Base-by-base conservation (phyloP, 768 basidiomycete genomes). In the Cantharellus cinnabarinus region DNA sequence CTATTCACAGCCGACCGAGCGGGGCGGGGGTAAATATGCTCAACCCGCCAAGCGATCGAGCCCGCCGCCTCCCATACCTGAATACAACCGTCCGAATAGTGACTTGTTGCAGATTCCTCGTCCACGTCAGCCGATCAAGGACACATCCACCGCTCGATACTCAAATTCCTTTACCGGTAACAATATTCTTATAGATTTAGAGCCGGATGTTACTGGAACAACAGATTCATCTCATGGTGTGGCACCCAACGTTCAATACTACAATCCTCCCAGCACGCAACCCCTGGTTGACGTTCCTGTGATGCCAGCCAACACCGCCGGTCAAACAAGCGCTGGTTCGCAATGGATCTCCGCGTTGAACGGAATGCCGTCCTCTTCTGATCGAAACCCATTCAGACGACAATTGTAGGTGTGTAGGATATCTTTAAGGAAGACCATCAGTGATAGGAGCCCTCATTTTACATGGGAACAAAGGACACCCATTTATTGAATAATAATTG, bases 61-160 rank as follows among this genome's bases (percentile, higher is more conserved):
- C 7, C 52, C 52, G 10, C 52, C 52, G 38, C 35, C 35, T 10
- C 52, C 52, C 35, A 7, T 54, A 7, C 52, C 52, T 7, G 52
- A 54, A 7, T 54, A 10, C 10, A 37, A 54, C 7, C 10, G 10
- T 10, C 35, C 52, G 52, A 10, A 54, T 54, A 37, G 35, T 54
- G 29, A 48, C 29, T 10, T 10, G 10, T 10, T 54, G 35, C 5
- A 5, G 34, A 14, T 41, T 41, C 38, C 56, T 10, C 38, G 42
- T 15, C 56, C 56, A 5, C 56, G 56, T 14, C 56, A 57, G 56
- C 56, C 56, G 38, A 57, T 57, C 56, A 57, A 57, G 40, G 56
- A 57, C 37, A 57, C 38, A 14, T 40, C 56, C 7, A 41, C 40
- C 37, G 56, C 37, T 41, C 56, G 56, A 10, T 57, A 10, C 38